Base-by-base conservation (phyloP, 176 grass and related monocot genomes). In the Musa acuminata region DNA sequence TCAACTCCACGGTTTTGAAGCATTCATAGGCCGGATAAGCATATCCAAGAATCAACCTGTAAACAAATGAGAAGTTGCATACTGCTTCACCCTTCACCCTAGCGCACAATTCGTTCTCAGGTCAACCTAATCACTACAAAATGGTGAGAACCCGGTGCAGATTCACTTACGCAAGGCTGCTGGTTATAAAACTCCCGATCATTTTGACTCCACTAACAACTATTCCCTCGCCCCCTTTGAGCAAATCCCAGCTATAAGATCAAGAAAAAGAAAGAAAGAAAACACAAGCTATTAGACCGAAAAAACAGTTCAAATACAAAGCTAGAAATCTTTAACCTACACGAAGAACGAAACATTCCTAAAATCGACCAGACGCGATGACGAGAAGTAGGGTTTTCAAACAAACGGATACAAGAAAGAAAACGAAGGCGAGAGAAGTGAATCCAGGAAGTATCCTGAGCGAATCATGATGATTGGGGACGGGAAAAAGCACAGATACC, bases 11-110 rank as follows among this genome's bases (percentile, higher is more conserved):
- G 13, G 94, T 98, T 78, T 98, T 98, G 81, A 93, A 98, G 82
- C 94, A 98, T 81, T 98, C 94, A 76, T 98, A 98, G 16, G 94
- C 94, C 49, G 94, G 94, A 79, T 98, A 98, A 43, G 90, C 94
- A 78, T 98, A 98, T 75, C 94, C 94, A 71, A 98, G 84, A 25
- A 80, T 80, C 86, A 98, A 78, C 72, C 94, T 98, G 72, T 27
- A 81, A 14, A 23, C 43, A 69, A 25, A 64, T 9, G 71, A 82
- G 48, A 72, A 57, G 65, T 59, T 71, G 67, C 73, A 85, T 64
- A 66, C 11, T 53, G 68, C 71, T 72, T 67, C 64, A 69, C 52
- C 48, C 51, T 54, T 24, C 67, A 14, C 67, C 25, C 64, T 3
- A 43, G 35, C 35, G 35, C 35, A 43, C 35, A 43, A 43, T 43